phyloP scores from a whole-genome alignment of 805 yeast species.

The Kuraishia hungarica region DNA sequence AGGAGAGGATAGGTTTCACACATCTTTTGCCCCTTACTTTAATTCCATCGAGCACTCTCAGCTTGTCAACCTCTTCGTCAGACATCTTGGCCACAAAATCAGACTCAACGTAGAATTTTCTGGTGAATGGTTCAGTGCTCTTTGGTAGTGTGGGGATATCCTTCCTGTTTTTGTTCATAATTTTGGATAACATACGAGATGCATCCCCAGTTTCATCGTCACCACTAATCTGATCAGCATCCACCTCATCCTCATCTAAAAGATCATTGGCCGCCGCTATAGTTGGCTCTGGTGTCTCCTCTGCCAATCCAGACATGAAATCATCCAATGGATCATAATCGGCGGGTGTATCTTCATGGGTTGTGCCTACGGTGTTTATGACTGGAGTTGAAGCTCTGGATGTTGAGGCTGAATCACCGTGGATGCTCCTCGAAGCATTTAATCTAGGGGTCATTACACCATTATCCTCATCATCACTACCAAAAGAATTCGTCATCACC shows the following conservation, averaged over 20 bases:
- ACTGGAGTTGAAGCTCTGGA: not conserved
- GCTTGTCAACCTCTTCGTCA: conserved; percentile 44
- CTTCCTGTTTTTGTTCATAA: conserved; percentile 39
- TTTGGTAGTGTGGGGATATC: conserved; percentile 41
- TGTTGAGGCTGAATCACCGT: not conserved
- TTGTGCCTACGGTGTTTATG: not conserved
- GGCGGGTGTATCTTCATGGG: not conserved
- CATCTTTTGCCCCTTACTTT: conserved; percentile 50
- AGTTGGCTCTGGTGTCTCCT: not conserved
- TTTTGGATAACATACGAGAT: conserved; percentile 20
- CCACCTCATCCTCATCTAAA: conserved; percentile 3
- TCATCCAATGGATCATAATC: conserved; percentile 14
- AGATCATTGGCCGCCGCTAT: not conserved
- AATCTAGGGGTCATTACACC: not conserved
- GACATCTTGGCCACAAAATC: conserved; percentile 39
- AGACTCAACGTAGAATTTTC: conserved; percentile 55
- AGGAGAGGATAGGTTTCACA: conserved; percentile 60
- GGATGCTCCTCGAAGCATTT: not conserved
- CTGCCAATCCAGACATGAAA: conserved; percentile 6
- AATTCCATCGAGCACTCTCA: conserved; percentile 58
- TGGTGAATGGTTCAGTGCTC: conserved; percentile 42
- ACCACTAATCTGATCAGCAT: not conserved
- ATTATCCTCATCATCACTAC: not conserved
- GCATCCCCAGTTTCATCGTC: not conserved
- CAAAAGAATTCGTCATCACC: not conserved